phyloP scores from a whole-genome alignment of 768 basidiomycete species.

The Neoboletus brunneissimus region DNA sequence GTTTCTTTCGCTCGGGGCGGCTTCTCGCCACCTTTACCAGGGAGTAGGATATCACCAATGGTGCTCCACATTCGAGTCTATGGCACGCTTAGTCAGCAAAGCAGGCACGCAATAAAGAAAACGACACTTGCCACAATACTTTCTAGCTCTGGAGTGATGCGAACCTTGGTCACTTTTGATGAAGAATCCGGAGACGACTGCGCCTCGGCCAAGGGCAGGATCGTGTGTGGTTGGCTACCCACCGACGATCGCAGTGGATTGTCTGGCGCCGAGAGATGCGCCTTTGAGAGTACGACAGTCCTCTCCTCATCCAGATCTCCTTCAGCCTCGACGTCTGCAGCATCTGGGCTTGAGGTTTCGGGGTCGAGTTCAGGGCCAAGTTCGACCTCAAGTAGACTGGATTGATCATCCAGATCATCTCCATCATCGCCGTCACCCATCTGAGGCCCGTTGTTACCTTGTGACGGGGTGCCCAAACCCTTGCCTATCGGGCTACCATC shows the following conservation, averaged over 20 bases:
- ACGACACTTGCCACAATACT: constrained; percentile 52
- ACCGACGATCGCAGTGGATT: background rate
- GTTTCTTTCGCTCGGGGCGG: constrained; percentile 57
- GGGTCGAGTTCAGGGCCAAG: constrained; percentile 5
- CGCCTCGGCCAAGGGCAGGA: background rate
- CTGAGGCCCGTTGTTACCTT: constrained; percentile 1
- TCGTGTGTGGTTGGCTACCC: constrained; percentile 5
- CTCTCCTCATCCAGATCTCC: constrained; percentile 27
- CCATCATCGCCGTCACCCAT: background rate
- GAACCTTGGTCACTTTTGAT: constrained; percentile 38
- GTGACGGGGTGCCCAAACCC: background rate
- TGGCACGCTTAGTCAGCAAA: background rate
- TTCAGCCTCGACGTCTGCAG: constrained; percentile 2
- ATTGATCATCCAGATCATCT: constrained; percentile 12
- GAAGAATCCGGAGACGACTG: constrained; percentile 14
- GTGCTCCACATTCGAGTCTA: constrained; percentile 71
- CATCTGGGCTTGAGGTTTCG: constrained; percentile 1
- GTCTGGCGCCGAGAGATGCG: background rate
- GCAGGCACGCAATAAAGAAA: background rate
- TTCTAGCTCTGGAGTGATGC: constrained; percentile 62
- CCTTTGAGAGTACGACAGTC: constrained; percentile 32
- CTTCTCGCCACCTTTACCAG: constrained; percentile 43
- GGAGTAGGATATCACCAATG: constrained; percentile 61
- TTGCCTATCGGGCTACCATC: constrained; percentile 10
- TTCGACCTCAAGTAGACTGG: constrained; percentile 8